Evolutionary conservation across 306 rosid genomes (phyloP).

Genomic region (Malus domestica): DNA sequence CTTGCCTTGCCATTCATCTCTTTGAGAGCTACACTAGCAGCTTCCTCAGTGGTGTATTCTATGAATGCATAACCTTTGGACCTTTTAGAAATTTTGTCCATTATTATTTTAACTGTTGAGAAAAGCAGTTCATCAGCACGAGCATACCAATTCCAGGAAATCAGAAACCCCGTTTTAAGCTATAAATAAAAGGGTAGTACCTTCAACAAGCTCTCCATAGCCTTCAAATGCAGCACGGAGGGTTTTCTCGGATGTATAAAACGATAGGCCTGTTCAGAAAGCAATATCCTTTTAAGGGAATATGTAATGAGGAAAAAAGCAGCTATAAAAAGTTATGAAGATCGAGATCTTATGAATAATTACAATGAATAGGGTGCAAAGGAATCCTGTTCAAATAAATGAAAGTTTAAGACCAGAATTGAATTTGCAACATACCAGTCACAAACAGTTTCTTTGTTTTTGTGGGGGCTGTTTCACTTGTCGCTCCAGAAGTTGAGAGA

Average conservation of each 20-base stretch:
- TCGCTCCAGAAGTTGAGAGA: slow-evolving; percentile 24
- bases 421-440: slow-evolving; percentile 30
- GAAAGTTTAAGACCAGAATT: not conserved
- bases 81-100: slow-evolving; percentile 89
- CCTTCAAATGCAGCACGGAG: slow-evolving; percentile 78
- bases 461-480: slow-evolving; percentile 21
- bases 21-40: slow-evolving; percentile 72
- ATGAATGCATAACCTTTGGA: slow-evolving; percentile 92
- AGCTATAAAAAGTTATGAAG: not conserved
- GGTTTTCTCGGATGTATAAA: slow-evolving; percentile 72
- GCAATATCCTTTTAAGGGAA: not conserved
- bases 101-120: slow-evolving; percentile 63
- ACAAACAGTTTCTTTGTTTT: slow-evolving; percentile 50
- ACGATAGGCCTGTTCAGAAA: slow-evolving; percentile 52
- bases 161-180: not conserved
- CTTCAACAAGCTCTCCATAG: slow-evolving; percentile 78
- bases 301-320: not conserved
- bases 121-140: slow-evolving; percentile 17
- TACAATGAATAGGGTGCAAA: not conserved
- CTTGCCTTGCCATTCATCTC: slow-evolving; percentile 93
- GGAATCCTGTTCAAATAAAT: not conserved
- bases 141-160: not conserved
- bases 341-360: not conserved
- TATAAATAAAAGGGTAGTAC: slow-evolving; percentile 16
- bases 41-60: slow-evolving; percentile 78